A percentile compares a stretch with the other conserved stretches of the same genome.
Evolutionary conservation across 1,284 basidiomycete species (phyloP).

Genomic region (Boletus mariae): DNA sequence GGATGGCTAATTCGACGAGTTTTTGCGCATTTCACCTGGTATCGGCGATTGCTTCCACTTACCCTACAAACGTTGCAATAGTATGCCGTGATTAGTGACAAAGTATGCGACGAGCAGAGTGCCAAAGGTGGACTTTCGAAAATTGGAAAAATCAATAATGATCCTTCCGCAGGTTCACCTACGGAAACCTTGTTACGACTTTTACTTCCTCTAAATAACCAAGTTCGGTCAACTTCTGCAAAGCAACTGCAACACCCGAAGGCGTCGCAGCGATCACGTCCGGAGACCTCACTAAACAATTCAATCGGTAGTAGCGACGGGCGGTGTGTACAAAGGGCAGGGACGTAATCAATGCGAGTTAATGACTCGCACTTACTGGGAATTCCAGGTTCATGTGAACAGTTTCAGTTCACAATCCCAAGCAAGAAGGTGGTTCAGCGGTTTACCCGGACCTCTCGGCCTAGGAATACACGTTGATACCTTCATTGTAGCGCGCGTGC

Average conservation of each 20-base stretch:
- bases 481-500: background rate
- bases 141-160: background rate
- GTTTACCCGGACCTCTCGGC: background rate
- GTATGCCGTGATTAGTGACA: too few species aligned
- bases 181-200: background rate
- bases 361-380: background rate
- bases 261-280: too few species aligned
- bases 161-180: background rate
- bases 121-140: too few species aligned
- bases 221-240: background rate
- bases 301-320: background rate
- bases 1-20: too few species aligned
- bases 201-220: background rate
- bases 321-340: background rate
- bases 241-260: background rate
- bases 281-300: background rate
- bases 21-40: too few species aligned
- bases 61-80: too few species aligned
- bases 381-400: too few species aligned
- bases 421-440: background rate
- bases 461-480: too few species aligned
- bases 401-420: background rate
- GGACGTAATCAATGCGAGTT: background rate
- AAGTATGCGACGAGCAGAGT: too few species aligned
- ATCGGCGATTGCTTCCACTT: too few species aligned